These are phyloP conservation scores for Fusarium humuli DNA, from an alignment of 2,329 filamentous ascomycete species.

Conservation along the genomic window DNA sequence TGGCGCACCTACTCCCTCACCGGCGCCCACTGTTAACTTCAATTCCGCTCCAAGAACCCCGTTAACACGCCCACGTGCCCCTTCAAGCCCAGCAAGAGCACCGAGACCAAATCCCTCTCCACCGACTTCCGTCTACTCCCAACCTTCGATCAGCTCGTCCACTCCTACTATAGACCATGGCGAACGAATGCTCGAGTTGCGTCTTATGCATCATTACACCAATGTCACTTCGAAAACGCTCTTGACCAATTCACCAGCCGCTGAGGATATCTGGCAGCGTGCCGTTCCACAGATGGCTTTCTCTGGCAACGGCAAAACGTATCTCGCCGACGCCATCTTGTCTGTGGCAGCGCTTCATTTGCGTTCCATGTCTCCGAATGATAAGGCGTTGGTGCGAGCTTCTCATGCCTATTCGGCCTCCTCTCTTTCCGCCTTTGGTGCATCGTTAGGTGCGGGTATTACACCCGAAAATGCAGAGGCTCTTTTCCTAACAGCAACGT, in stretches of 20 bases:
- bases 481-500: conserved; percentile 70
- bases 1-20: conserved; percentile 42
- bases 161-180: conserved; percentile 51
- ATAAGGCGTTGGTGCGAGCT: conserved; percentile 69
- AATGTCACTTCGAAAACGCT: conserved; percentile 70
- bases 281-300: conserved; percentile 72
- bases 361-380: conserved; percentile 66
- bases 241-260: conserved; percentile 62
- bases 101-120: conserved; percentile 44
- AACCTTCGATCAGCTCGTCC: conserved; percentile 45
- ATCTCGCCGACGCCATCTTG: conserved; percentile 72
- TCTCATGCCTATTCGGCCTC: conserved; percentile 75
- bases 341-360: conserved; percentile 73
- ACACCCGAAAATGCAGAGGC: conserved; percentile 70
- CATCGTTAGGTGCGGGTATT: conserved; percentile 66
- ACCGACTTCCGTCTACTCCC: conserved; percentile 52
- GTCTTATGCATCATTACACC: conserved; percentile 74
- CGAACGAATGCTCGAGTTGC: conserved; percentile 68
- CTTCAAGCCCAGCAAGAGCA: conserved; percentile 31
- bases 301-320: conserved; percentile 65
- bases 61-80: conserved; percentile 41
- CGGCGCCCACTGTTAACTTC: conserved; percentile 36
- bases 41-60: conserved; percentile 41
- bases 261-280: conserved; percentile 69
- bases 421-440: conserved; percentile 70